Evolutionary conservation across 805 yeast genomes (phyloP).

Genomic region (Diddensiella transvaalensis): DNA sequence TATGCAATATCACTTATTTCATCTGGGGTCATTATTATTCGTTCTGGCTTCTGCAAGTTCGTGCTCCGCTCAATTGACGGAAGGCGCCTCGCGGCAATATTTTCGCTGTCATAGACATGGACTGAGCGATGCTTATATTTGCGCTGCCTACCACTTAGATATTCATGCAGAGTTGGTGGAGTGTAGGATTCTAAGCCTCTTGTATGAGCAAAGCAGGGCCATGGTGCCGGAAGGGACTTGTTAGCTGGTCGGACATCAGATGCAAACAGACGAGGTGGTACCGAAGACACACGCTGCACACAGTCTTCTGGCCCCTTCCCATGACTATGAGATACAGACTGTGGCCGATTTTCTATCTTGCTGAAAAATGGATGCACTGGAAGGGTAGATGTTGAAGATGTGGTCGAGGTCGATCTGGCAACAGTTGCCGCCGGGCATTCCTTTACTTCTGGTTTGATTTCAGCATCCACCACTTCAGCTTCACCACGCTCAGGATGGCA

Average conservation of each 20-base stretch:
- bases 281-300: background rate
- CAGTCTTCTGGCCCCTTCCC: background rate
- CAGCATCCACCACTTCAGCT: background rate
- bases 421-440: no score
- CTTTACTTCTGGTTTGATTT: no score
- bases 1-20: constrained; percentile 9
- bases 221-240: background rate
- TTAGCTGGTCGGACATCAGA: background rate
- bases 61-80: background rate
- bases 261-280: background rate
- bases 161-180: background rate
- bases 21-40: constrained; percentile 5
- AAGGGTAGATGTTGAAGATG: background rate
- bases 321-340: background rate
- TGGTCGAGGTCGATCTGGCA: background rate
- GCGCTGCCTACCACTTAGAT: background rate
- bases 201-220: background rate
- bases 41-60: constrained; percentile 6
- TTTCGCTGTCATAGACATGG: constrained; percentile 1
- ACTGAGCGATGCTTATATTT: background rate
- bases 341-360: background rate
- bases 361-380: constrained; percentile 9
- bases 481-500: background rate
- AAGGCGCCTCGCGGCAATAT: constrained; percentile 1
- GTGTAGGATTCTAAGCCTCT: background rate